Percentiles rank a stretch among this genome's conserved stretches.
phyloP scores from a whole-genome alignment of 1,284 basidiomycete genomes.

The Apiotrichum veenhuisii region DNA sequence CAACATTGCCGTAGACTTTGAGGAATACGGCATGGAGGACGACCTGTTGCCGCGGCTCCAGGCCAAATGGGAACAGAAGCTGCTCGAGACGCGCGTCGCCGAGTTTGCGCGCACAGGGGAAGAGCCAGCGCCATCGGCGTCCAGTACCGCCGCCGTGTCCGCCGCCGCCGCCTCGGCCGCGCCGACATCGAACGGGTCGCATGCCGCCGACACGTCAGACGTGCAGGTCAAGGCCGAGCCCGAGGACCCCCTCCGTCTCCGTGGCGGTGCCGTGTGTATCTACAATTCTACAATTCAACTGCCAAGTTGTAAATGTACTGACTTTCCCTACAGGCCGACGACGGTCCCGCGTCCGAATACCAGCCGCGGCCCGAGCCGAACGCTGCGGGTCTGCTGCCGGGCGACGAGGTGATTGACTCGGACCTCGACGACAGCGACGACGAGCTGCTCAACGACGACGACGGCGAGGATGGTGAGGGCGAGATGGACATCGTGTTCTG shows the following conservation, averaged over 20 bases:
- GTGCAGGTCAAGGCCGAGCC: conserved; percentile 42
- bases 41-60: conserved; percentile 85
- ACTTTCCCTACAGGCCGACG: conserved; percentile 2
- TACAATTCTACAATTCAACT: background rate
- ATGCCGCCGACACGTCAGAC: conserved; percentile 12
- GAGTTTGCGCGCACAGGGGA: conserved; percentile 60
- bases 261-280: conserved; percentile 35
- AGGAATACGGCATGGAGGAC: conserved; percentile 92
- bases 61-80: conserved; percentile 91
- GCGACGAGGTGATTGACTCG: conserved; percentile 84
- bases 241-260: conserved; percentile 37
- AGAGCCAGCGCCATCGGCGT: conserved; percentile 15
- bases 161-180: background rate
- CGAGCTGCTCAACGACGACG: conserved; percentile 58
- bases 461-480: conserved; percentile 51
- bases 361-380: conserved; percentile 43
- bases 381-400: conserved; percentile 49
- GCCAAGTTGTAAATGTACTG: no score
- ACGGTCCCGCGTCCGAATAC: background rate
- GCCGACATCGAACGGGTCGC: conserved; percentile 1
- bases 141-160: conserved; percentile 5
- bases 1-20: conserved; percentile 87
- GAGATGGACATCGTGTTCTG: conserved; percentile 90
- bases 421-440: conserved; percentile 86
- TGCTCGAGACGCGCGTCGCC: conserved; percentile 86